A percentile compares a stretch with the other conserved stretches of the same genome.
Conservation (phyloP, 805 yeast genomes). For the Yarrowia sp. region DNA sequence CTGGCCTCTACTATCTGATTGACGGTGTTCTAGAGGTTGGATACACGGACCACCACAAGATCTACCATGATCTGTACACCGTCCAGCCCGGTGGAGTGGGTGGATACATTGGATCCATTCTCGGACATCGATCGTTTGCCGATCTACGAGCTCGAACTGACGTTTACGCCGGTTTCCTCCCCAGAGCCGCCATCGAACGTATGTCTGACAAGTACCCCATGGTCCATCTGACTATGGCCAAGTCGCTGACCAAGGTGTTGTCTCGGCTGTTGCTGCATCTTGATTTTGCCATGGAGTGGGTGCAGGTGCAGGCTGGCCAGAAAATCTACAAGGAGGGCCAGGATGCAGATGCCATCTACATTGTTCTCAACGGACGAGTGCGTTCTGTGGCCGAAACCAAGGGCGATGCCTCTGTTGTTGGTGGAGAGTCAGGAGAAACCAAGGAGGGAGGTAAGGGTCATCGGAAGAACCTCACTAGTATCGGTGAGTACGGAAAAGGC, state of each 20-base stretch:
- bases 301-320: conserved; percentile 84
- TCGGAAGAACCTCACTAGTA: conserved; percentile 35
- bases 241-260: conserved; percentile 62
- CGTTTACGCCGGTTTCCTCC: conserved; percentile 67
- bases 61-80: conserved; percentile 46
- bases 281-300: conserved; percentile 94
- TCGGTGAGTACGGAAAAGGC: conserved; percentile 89
- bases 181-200: conserved; percentile 59
- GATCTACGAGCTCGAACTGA: conserved; percentile 61
- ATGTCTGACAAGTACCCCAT: conserved; percentile 73
- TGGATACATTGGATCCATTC: conserved; percentile 78
- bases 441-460: neutral
- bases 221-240: conserved; percentile 75
- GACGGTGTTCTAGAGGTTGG: conserved; percentile 72
- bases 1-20: conserved; percentile 77
- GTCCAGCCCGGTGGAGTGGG: conserved; percentile 78
- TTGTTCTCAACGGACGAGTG: conserved; percentile 84
- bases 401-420: neutral
- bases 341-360: conserved; percentile 84
- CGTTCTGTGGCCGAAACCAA: conserved; percentile 49
- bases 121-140: conserved; percentile 77
- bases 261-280: conserved; percentile 67
- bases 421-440: conserved; percentile 17
- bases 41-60: conserved; percentile 41
- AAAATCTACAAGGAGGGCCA: conserved; percentile 78